These are phyloP conservation scores for Epichloe glyceriae DNA, from an alignment of 2,329 filamentous ascomycete genomes.

Conservation along the genomic window DNA sequence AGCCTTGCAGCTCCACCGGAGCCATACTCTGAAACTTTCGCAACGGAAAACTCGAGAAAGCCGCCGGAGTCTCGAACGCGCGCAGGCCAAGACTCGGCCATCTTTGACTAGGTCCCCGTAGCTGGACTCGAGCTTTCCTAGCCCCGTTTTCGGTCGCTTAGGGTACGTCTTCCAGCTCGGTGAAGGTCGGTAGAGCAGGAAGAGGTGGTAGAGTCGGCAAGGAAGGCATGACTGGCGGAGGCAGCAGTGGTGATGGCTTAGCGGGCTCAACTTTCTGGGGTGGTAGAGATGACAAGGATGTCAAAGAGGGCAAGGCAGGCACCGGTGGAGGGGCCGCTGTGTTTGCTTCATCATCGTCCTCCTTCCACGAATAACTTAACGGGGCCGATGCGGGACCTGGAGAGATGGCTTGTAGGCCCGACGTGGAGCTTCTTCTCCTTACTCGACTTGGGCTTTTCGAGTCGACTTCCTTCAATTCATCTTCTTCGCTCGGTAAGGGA, in stretches of 20 bases:
- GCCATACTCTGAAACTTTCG: constrained; percentile 4
- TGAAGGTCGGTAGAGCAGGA: constrained; percentile 4
- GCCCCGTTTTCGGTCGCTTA: constrained; percentile 25
- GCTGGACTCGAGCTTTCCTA: constrained; percentile 8
- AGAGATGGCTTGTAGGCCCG: constrained; percentile 36
- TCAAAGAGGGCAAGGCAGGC: neutral
- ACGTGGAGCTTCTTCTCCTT: constrained; percentile 41
- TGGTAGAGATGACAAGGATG: neutral
- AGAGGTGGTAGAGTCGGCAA: neutral
- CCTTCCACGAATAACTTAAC: constrained; percentile 46
- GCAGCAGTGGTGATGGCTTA: neutral
- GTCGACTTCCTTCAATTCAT: constrained; percentile 26
- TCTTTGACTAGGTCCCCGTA: constrained; percentile 9
- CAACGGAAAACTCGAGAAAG: constrained; percentile 4
- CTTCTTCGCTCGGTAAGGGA: constrained; percentile 42
- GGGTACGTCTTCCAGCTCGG: constrained; percentile 6
- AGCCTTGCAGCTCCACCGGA: constrained; percentile 7
- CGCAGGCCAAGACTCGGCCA: constrained; percentile 23
- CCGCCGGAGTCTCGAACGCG: constrained; percentile 11
- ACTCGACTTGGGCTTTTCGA: constrained; percentile 30
- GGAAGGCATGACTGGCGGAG: neutral
- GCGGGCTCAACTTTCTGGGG: neutral
- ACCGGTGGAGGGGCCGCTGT: neutral
- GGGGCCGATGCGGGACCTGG: constrained; percentile 56
- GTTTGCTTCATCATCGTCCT: constrained; percentile 22